Conservation (phyloP, 2,329 filamentous ascomycete genomes). For the Diplodia sapinea region DNA sequence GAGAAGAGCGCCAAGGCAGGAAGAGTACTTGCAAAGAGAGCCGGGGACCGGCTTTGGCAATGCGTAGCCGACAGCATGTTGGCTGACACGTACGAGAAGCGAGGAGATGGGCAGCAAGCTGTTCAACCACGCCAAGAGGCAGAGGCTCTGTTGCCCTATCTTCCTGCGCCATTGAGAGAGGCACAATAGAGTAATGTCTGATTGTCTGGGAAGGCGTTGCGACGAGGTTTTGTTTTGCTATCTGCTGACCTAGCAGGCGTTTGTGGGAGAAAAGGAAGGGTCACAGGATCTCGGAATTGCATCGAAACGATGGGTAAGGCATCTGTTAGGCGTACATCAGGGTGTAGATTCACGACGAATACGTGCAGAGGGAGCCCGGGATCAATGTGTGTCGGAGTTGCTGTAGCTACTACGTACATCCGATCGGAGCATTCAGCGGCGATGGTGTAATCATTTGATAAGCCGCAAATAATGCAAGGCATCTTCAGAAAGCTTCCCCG, state of each 20-base stretch:
- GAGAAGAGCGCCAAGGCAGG: constrained; percentile 56
- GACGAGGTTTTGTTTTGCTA: constrained; percentile 2
- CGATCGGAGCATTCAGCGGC: not conserved
- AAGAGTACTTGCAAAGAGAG: constrained; percentile 63
- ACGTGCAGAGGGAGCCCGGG: not conserved
- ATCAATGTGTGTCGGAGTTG: not conserved
- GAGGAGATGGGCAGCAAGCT: constrained; percentile 67
- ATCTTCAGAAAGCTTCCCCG: not conserved
- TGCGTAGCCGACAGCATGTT: constrained; percentile 79
- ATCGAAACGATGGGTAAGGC: constrained; percentile 6
- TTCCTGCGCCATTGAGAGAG: constrained; percentile 38
- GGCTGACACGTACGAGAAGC: constrained; percentile 74
- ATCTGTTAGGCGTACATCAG: constrained; percentile 12
- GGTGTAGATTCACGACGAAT: not conserved
- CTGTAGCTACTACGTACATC: not conserved
- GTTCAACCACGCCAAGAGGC: constrained; percentile 53
- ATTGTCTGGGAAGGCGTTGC: constrained; percentile 7
- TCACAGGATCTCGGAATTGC: not conserved
- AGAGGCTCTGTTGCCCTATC: constrained; percentile 34
- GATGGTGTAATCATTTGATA: not conserved
- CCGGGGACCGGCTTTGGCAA: constrained; percentile 46
- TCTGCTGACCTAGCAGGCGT: constrained; percentile 7
- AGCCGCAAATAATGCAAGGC: not conserved
- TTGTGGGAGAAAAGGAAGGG: not conserved
- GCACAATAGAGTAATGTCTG: not conserved